Base-by-base conservation (phyloP, 768 basidiomycete species). In the Xerocomellus intermedius region DNA sequence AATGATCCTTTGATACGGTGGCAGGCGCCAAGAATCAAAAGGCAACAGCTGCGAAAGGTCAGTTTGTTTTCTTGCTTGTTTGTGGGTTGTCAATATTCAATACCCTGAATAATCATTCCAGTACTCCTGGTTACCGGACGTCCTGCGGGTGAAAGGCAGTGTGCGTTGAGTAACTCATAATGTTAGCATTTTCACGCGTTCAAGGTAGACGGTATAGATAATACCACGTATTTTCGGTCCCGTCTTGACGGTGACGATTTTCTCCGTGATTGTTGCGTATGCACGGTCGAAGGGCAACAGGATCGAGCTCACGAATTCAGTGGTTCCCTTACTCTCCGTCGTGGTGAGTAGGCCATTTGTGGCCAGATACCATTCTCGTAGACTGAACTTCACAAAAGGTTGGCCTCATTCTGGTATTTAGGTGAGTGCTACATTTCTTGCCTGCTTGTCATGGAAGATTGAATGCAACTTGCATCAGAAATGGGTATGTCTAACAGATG, bases 81-180 rank as follows among this genome's bases (percentile, higher is more conserved):
- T 36, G 19, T 35, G 42, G 32, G n/a, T 32, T 22, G n/a, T 41
- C 8, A 14, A 30, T 13, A 35, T 55, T 50, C 26, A 42, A 48
- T 50, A 8, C n/a, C 16, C 30, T 51, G 13, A 43, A 46, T 44
- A 21, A 54, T 37, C 43, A 48, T 50, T 49, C 19, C 54, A 91
- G 89, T 92, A 91, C 67, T 90, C 89, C 16, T 95, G 93, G 92
- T 75, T 94, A 13, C 90, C 92, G 2, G 93, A 94, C 70, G 89
- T 94, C 19, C 76, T 94, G 42, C 82, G 92, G 38, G 52, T 94
- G 58, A 85, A 92, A 77, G 89, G 90, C 61, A 91, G 87, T 59
- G 89, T 92, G 68, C 62, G 86, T 76, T 17, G 14, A 61, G 10
- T 36, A 41, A 22, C 28, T 43, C 48, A n/a, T 17, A 22, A 22